phyloP scores from a whole-genome alignment of 2,329 filamentous ascomycete species.

The Botryotinia convoluta region DNA sequence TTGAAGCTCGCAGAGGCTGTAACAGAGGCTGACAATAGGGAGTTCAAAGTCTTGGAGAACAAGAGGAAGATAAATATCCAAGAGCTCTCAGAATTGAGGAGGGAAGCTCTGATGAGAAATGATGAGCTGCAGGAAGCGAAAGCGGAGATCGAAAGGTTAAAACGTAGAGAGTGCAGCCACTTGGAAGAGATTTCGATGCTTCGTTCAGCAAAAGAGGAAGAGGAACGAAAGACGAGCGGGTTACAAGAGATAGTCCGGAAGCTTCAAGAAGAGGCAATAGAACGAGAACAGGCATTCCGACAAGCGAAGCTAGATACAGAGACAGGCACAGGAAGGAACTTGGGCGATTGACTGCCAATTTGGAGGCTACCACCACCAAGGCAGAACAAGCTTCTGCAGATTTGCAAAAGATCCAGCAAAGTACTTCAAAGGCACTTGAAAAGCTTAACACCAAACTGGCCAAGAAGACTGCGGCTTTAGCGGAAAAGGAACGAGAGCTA shows the following conservation, averaged over 20 bases:
- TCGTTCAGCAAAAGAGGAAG: not conserved
- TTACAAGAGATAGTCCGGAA: not conserved
- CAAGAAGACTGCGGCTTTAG: not conserved
- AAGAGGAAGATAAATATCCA: not conserved
- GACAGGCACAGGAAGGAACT: not conserved
- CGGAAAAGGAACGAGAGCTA: not conserved
- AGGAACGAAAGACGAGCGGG: not conserved
- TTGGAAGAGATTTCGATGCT: not conserved
- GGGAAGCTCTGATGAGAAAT: too few relatives aligned
- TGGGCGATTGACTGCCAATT: not conserved
- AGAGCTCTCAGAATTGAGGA: not conserved
- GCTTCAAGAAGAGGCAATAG: not conserved
- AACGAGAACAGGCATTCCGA: not conserved
- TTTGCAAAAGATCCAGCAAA: not conserved
- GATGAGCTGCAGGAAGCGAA: not conserved
- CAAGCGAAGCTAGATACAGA: not conserved
- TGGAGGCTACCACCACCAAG: not conserved
- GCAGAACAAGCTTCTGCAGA: not conserved
- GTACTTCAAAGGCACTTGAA: not conserved
- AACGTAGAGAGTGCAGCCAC: not conserved
- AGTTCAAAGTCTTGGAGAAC: too few relatives aligned
- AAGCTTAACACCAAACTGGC: not conserved
- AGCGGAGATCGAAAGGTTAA: not conserved
- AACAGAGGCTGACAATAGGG: too few relatives aligned
- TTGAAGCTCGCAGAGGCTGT: accelerated